Evolutionary conservation across 345 rosid genomes (phyloP).

Genomic region (Pistacia atlantica): DNA sequence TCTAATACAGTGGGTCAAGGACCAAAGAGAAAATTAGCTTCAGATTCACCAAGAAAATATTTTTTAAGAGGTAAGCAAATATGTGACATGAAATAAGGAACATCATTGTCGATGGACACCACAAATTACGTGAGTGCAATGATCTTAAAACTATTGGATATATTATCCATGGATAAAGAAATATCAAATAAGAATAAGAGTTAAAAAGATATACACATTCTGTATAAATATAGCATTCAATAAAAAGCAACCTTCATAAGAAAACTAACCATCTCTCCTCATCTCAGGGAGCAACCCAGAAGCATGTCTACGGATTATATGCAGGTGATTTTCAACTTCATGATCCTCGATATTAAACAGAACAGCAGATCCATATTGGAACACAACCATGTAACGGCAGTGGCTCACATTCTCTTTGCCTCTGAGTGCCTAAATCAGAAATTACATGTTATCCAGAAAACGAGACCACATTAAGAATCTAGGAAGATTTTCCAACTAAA

Average conservation of each 20-base stretch:
- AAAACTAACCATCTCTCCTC: conserved; percentile 72
- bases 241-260: background rate
- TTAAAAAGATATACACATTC: background rate
- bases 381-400: conserved; percentile 77
- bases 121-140: background rate
- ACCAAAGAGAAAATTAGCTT: conserved; percentile 24
- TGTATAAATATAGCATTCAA: background rate
- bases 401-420: conserved; percentile 41
- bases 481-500: background rate
- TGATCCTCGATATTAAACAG: conserved; percentile 77
- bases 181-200: background rate
- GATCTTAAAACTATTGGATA: background rate
- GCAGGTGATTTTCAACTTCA: conserved; percentile 67
- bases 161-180: background rate
- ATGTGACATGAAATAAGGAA: conserved; percentile 1
- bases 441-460: background rate
- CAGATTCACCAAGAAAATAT: conserved; percentile 8
- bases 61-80: background rate
- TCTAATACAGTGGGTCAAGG: conserved; percentile 44
- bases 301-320: conserved; percentile 69
- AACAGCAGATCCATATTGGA: conserved; percentile 91
- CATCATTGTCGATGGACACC: background rate
- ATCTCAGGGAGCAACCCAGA: conserved; percentile 80
- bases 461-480: background rate
- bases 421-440: conserved; percentile 48